phyloP scores from a whole-genome alignment of 805 yeast species.

The Candida glaebosa region DNA sequence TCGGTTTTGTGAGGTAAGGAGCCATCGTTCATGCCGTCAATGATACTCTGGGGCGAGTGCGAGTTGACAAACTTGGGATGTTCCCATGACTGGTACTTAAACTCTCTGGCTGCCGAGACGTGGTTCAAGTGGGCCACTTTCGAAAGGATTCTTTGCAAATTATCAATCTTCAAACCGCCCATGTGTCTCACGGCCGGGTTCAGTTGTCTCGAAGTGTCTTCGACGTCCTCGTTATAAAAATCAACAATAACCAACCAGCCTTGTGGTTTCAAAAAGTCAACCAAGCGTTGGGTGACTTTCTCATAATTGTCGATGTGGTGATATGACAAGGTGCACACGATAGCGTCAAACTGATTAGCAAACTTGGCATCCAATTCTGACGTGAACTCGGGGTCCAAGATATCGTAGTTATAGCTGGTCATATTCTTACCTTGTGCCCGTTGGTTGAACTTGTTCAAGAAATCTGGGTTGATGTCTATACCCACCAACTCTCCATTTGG shows the following conservation, averaged over 20 bases:
- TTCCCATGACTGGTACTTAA: constrained; percentile 21
- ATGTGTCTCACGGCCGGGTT: constrained; percentile 23
- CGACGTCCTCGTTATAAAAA: constrained; percentile 35
- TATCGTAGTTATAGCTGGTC: constrained; percentile 17
- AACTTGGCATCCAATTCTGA: constrained; percentile 13
- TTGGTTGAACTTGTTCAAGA: constrained; percentile 15
- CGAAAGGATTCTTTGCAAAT: constrained; percentile 19
- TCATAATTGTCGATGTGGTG: constrained; percentile 36
- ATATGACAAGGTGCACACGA: constrained; percentile 34
- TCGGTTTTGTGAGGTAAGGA: constrained; percentile 12
- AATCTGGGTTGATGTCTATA: constrained; percentile 31
- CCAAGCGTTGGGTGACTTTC: constrained; percentile 26
- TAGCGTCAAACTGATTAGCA: constrained; percentile 25
- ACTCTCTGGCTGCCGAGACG: constrained; percentile 21
- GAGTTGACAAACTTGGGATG: constrained; percentile 11
- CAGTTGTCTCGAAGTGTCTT: constrained; percentile 6
- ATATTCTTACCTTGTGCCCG: constrained; percentile 10
- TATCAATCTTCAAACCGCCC: constrained; percentile 28
- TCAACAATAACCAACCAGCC: constrained; percentile 37
- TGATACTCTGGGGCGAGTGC: constrained; percentile 18
- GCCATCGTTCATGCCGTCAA: constrained; percentile 14
- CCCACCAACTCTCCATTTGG: constrained; percentile 24
- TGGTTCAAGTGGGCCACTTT: constrained; percentile 17
- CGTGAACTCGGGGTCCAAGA: constrained; percentile 16
- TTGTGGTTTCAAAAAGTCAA: constrained; percentile 27